A percentile compares a stretch with the other conserved stretches of the same genome.
phyloP scores from a whole-genome alignment of 116 monocot species.

The Phalaenopsis hybrid region DNA sequence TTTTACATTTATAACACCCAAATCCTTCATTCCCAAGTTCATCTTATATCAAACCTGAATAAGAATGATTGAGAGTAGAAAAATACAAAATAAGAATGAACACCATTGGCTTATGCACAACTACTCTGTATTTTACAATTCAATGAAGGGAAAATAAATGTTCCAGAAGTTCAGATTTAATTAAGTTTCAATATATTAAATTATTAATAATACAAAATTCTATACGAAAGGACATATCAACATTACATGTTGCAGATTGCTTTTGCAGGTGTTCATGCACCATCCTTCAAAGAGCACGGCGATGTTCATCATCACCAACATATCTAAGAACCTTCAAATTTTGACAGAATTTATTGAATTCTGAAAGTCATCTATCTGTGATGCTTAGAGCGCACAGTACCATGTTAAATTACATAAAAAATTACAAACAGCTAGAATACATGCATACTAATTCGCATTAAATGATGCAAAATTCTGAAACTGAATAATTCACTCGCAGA shows the following conservation, averaged over 20 bases:
- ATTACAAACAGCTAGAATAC: not conserved
- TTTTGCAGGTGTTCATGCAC: conserved; percentile 53
- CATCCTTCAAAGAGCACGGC: conserved; percentile 39
- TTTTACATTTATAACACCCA: no score
- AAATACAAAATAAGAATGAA: no score
- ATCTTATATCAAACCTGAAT: no score
- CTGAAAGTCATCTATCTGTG: conserved; percentile 74
- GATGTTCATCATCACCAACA: conserved; percentile 66
- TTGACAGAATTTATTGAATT: conserved; percentile 71
- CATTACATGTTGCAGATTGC: conserved; percentile 31
- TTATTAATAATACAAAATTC: no score
- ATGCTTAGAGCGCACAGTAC: conserved; percentile 90
- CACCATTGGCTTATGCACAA: no score
- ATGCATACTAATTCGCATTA: not conserved
- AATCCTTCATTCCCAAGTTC: no score
- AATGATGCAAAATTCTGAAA: not conserved
- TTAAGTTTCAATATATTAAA: no score
- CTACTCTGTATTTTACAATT: no score
- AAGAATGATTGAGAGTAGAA: no score
- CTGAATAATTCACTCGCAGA: conserved; percentile 42
- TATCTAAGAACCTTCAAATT: conserved; percentile 58
- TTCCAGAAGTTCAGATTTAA: no score
- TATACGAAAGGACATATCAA: conserved; percentile 15
- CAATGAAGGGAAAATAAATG: no score
- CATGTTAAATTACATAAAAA: conserved; percentile 36